phyloP scores from a whole-genome alignment of 139 green algal species.

The Asterochloris erici region DNA sequence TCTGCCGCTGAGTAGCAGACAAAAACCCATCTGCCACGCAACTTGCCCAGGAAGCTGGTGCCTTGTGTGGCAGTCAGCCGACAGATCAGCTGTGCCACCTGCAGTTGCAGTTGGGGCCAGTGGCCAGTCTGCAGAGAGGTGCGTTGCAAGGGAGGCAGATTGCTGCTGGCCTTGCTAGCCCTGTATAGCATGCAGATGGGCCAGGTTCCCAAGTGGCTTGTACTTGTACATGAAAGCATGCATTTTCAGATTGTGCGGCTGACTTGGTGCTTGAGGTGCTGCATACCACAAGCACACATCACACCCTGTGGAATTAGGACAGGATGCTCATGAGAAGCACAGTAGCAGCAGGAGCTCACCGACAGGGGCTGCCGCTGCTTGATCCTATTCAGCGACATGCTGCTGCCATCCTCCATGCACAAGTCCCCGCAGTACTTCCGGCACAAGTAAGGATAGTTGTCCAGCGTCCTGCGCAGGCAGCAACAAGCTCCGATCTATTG shows the following conservation, averaged over 20 bases:
- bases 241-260: no score
- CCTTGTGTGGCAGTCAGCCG: conserved; percentile 19
- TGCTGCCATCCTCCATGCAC: neutral
- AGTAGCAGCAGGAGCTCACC: neutral
- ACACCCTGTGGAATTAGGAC: no score
- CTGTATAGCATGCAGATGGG: no score
- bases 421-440: conserved; percentile 28
- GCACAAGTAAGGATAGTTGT: conserved; percentile 39
- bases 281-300: no score
- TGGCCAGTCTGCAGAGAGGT: neutral
- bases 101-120: neutral
- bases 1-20: conserved; percentile 17
- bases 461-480: conserved; percentile 14
- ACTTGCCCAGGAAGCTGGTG: conserved; percentile 19
- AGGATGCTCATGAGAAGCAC: neutral
- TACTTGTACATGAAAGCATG: no score
- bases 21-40: conserved; percentile 26
- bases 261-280: no score
- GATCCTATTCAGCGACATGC: conserved; percentile 24
- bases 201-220: no score
- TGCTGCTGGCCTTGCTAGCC: no score
- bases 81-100: conserved; percentile 27
- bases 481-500: no score
- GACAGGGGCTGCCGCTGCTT: conserved; percentile 10
- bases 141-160: no score